Conservation (phyloP, 2,329 filamentous ascomycete genomes). For the Aaosphaeria arxii region DNA sequence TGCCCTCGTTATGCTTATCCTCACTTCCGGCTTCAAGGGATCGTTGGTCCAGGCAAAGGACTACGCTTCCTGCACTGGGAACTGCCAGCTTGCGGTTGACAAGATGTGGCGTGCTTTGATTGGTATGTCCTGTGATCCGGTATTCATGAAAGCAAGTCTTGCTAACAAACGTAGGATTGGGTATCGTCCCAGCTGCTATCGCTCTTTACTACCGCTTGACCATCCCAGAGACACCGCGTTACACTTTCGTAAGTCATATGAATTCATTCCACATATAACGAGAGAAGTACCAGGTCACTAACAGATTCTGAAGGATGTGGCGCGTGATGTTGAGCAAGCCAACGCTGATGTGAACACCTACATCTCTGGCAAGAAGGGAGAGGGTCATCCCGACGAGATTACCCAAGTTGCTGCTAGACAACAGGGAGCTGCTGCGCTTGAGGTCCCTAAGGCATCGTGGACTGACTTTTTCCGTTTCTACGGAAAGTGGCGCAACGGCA, state of each 20-base stretch:
- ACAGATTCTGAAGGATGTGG: constrained; percentile 24
- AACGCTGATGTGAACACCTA: constrained; percentile 73
- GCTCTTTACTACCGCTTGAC: constrained; percentile 42
- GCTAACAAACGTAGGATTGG: constrained; percentile 50
- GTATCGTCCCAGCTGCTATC: constrained; percentile 40
- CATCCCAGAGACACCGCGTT: constrained; percentile 42
- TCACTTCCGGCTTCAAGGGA: constrained; percentile 29
- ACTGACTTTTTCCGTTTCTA: constrained; percentile 71
- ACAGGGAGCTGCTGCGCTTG: constrained; percentile 53
- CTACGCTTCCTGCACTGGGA: constrained; percentile 25
- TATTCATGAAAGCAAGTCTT: constrained; percentile 29
- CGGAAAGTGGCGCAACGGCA: constrained; percentile 66
- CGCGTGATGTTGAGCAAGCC: constrained; percentile 47
- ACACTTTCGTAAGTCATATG: constrained; percentile 24
- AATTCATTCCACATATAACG: too few relatives aligned
- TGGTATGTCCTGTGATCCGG: constrained; percentile 61
- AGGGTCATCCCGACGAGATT: constrained; percentile 66
- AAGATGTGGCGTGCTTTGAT: constrained; percentile 43
- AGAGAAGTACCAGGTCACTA: too few relatives aligned
- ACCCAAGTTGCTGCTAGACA: constrained; percentile 58
- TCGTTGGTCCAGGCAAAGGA: constrained; percentile 14
- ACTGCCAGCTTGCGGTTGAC: constrained; percentile 34
- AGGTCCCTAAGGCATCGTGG: constrained; percentile 69
- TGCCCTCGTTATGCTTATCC: constrained; percentile 33
- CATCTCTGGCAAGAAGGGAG: constrained; percentile 59